These are phyloP conservation scores for Cutaneotrichosporon sp. DNA, from an alignment of 1,284 basidiomycete genomes.

Conservation along the genomic window DNA sequence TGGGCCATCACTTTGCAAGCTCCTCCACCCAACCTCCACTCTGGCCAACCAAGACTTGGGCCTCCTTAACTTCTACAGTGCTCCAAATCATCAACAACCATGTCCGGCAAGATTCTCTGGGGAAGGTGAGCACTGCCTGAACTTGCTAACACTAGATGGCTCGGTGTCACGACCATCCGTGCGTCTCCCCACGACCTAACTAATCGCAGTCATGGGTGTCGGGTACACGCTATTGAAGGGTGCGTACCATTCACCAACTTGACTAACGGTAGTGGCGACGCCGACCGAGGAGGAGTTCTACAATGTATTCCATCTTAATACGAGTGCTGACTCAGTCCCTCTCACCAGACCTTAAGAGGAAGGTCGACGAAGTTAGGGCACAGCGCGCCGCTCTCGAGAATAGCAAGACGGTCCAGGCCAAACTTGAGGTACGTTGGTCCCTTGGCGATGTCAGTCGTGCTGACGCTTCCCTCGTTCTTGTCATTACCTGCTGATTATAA, in stretches of 20 bases:
- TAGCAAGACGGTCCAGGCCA: conserved; percentile 23
- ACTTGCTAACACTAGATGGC: conserved; percentile 31
- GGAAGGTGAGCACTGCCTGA: conserved; percentile 28
- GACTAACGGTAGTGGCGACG: conserved; percentile 32
- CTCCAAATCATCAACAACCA: conserved; percentile 6
- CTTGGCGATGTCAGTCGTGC: neutral
- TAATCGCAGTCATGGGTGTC: conserved; percentile 20
- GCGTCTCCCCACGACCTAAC: conserved; percentile 11
- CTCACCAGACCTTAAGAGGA: conserved; percentile 47
- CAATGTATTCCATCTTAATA: conserved; percentile 30
- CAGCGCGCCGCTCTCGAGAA: conserved; percentile 26
- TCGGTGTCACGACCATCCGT: conserved; percentile 33
- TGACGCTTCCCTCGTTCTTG: neutral
- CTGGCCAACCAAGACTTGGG: neutral
- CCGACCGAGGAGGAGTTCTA: conserved; percentile 51
- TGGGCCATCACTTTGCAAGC: neutral
- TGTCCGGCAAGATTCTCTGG: conserved; percentile 34
- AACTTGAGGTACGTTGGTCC: conserved; percentile 16
- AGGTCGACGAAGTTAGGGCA: conserved; percentile 45
- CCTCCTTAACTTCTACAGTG: neutral
- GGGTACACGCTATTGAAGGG: conserved; percentile 22
- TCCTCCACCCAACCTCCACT: neutral
- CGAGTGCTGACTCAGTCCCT: conserved; percentile 26
- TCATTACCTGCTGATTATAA: neutral
- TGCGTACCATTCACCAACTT: neutral